phyloP scores from a whole-genome alignment of 768 basidiomycete species.

The Russula lepida region DNA sequence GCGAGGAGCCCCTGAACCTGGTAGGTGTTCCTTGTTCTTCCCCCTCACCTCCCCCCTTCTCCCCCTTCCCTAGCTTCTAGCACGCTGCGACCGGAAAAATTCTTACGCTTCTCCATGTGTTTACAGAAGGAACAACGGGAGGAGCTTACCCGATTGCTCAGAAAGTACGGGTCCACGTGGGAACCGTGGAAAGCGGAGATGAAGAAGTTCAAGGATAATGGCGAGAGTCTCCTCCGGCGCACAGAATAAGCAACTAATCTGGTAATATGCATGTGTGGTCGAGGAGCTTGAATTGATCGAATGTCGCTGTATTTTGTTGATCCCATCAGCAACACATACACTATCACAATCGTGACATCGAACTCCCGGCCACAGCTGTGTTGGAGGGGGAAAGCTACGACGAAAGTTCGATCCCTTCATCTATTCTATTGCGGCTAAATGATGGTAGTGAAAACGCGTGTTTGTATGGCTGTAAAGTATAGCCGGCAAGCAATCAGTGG shows the following conservation, averaged over 20 bases:
- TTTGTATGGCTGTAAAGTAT: background rate
- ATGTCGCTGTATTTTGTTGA: background rate
- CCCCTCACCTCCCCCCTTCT: background rate
- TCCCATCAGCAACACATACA: background rate
- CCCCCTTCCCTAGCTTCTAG: background rate
- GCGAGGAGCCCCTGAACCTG: conserved; percentile 76
- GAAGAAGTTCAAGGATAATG: conserved; percentile 64
- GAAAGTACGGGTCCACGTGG: conserved; percentile 82
- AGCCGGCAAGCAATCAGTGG: background rate
- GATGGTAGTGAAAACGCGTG: too few species aligned
- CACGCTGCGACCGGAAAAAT: background rate
- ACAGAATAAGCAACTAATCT: background rate
- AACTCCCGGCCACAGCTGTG: background rate
- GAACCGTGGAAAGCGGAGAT: conserved; percentile 81
- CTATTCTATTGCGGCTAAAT: background rate
- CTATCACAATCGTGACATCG: background rate
- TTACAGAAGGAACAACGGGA: conserved; percentile 72
- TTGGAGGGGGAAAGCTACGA: background rate
- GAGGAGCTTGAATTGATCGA: background rate
- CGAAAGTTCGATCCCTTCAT: background rate
- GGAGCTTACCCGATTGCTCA: conserved; percentile 63
- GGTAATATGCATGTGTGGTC: background rate
- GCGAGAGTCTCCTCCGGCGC: conserved; percentile 31
- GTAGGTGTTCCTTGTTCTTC: conserved; percentile 37
- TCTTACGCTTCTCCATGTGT: conserved; percentile 10